A percentile compares a stretch with the other conserved stretches of the same genome.
Conservation (phyloP, 164 flowering plant species). For the Stephania yunnanensis region DNA sequence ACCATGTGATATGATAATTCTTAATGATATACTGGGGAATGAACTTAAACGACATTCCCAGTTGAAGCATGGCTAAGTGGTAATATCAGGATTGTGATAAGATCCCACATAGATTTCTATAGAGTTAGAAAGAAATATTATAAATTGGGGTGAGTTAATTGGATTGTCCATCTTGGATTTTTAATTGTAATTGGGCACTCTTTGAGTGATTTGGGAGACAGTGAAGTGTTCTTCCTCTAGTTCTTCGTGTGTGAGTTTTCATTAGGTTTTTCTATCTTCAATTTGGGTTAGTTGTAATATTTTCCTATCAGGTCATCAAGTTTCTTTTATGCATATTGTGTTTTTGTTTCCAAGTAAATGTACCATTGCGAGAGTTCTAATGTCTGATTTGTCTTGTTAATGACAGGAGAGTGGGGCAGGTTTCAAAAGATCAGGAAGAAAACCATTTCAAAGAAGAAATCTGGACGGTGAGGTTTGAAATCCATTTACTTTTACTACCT, state of each 20-base stretch:
- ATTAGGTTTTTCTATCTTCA: no score
- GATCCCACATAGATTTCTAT: no score
- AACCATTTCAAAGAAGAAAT: conserved; percentile 30
- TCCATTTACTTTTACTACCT: neutral
- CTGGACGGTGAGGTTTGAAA: conserved; percentile 19
- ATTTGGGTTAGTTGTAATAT: no score
- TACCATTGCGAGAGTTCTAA: neutral
- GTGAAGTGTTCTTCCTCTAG: no score
- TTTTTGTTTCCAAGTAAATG: neutral
- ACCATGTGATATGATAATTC: neutral
- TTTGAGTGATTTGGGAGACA: no score
- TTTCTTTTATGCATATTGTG: neutral
- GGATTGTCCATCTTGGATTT: no score
- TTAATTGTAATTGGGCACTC: no score
- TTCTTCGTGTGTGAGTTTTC: no score
- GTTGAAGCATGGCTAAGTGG: neutral
- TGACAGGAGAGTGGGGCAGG: conserved; percentile 50
- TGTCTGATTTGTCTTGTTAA: conserved; percentile 6
- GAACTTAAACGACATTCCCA: neutral
- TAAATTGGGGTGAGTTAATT: no score
- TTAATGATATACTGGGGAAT: neutral
- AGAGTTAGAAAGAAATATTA: no score
- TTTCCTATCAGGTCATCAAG: no score
- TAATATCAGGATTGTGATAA: neutral
- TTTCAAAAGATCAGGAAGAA: conserved; percentile 35